Evolutionary conservation across 2,329 filamentous ascomycete genomes (phyloP).

Genomic region (Myriangium duriaei): DNA sequence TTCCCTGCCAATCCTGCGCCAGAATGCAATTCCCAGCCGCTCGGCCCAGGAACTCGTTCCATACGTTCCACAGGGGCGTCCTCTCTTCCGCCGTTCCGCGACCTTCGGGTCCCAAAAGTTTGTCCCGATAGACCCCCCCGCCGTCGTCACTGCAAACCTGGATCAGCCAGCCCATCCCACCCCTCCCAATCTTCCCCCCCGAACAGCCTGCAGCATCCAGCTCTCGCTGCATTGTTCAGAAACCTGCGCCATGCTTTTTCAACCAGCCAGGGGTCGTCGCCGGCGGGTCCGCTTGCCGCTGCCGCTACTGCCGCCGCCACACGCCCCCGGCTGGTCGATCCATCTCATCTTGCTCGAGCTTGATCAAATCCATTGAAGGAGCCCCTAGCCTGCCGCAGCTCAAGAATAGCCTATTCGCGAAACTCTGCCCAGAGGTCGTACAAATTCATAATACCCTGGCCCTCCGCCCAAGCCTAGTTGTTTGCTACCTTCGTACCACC

Average conservation of each 20-base stretch:
- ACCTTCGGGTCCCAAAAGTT: slow-evolving; percentile 2
- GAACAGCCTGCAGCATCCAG: no score
- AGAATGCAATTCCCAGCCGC: not conserved
- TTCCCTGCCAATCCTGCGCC: slow-evolving; percentile 1
- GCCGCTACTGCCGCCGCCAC: not conserved
- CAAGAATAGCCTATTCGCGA: not conserved
- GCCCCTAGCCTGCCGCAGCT: no score
- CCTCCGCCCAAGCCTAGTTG: no score
- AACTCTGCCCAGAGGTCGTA: no score
- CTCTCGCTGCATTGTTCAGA: no score
- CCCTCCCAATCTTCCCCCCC: slow-evolving; percentile 6
- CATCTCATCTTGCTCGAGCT: not conserved
- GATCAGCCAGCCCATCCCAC: slow-evolving; percentile 7
- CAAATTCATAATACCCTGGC: no score
- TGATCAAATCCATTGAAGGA: no score
- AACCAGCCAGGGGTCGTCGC: no score
- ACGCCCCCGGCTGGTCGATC: not conserved
- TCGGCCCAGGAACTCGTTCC: slow-evolving; percentile 6
- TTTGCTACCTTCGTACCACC: no score
- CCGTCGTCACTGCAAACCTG: slow-evolving; percentile 2
- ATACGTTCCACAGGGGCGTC: not conserved
- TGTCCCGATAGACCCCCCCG: no score
- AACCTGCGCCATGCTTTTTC: slow-evolving; percentile 3
- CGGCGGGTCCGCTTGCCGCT: slow-evolving; percentile 4
- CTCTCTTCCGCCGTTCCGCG: slow-evolving; percentile 5